Base-by-base conservation (phyloP, 305 asterid genomes). In the Striga hermonthica region DNA sequence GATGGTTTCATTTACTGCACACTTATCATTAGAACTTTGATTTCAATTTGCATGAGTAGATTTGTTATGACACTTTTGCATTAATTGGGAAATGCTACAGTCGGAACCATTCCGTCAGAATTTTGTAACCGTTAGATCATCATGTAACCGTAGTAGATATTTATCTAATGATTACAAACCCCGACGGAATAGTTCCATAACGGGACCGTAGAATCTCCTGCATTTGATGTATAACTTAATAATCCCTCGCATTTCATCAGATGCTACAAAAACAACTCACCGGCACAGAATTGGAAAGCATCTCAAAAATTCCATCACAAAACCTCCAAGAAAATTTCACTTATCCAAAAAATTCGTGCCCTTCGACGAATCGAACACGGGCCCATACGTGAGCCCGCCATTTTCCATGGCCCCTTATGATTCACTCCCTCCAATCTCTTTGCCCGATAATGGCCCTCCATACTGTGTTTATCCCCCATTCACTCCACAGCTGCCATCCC, bases 351-450 rank as follows among this genome's bases (percentile, higher is more conserved):
- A 75, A 9, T 70, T 85, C 0, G 81, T 72, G 64, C 78, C 78
- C 6, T 59, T 70, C 64, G 85, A 79, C 55, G 65, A 84, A 39
- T 76, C 97, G 37, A 83, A 76, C 68, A 72, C 84, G 15, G 75
- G 74, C 34, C 81, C 87, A 5, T 85, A 82, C 13, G 76, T 86
- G 11, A 79, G 88, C 48, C 83, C 97, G 15, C 95, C 98, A 6
- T 80, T 82, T 79, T 79, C 89, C 58, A 45, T 85, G 44, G 82
- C 96, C 60, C 98, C 98, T 16, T 89, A 64, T 45, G 93, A 89
- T 37, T 88, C 97, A 7, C 88, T 87, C 2, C 78, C 95, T 13
- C 98, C 97, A 0, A 60, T 81, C 40, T 74, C 95, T 13, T 71
- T 75, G 11, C 84, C 89, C 0, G 78, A 73, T 13, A 74, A 78